Percentiles rank a stretch among this genome's conserved stretches.
Evolutionary conservation across 2,329 filamentous ascomycete genomes (phyloP).

Genomic region (Epichloe amarillans): DNA sequence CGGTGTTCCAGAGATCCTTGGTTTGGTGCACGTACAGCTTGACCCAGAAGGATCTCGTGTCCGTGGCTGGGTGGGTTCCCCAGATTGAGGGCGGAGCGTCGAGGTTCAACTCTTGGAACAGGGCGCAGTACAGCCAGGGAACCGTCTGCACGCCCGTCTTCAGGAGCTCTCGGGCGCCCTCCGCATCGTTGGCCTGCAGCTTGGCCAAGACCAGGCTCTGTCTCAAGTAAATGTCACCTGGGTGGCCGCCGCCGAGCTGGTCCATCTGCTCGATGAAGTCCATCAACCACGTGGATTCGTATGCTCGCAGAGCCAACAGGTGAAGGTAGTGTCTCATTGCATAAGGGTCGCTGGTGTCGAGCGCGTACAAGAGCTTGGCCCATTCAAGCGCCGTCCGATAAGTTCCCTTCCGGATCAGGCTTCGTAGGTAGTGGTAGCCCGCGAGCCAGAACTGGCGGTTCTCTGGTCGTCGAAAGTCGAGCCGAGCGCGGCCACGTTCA

Average conservation of each 20-base stretch:
- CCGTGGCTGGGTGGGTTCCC: slow-evolving; percentile 55
- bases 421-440: slow-evolving; percentile 76
- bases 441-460: slow-evolving; percentile 91
- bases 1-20: slow-evolving; percentile 77
- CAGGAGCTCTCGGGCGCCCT: slow-evolving; percentile 52
- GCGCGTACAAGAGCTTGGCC: slow-evolving; percentile 68
- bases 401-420: slow-evolving; percentile 79
- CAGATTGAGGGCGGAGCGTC: slow-evolving; percentile 70
- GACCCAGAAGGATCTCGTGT: slow-evolving; percentile 52
- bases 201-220: slow-evolving; percentile 69
- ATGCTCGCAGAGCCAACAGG: slow-evolving; percentile 67
- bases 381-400: slow-evolving; percentile 90
- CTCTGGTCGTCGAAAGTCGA: slow-evolving; percentile 71
- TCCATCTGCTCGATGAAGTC: slow-evolving; percentile 44
- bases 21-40: slow-evolving; percentile 64
- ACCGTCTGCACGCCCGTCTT: slow-evolving; percentile 54
- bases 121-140: slow-evolving; percentile 71
- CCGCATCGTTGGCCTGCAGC: slow-evolving; percentile 53
- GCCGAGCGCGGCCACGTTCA: slow-evolving; percentile 61
- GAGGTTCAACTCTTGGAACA: slow-evolving; percentile 71
- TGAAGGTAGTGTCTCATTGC: slow-evolving; percentile 71
- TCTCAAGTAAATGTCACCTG: slow-evolving; percentile 50
- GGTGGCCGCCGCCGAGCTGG: slow-evolving; percentile 16
- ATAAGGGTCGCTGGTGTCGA: slow-evolving; percentile 72
- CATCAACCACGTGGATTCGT: slow-evolving; percentile 64